Percentiles rank a stretch among this genome's conserved stretches.
These are phyloP conservation scores for Perkinsus marinus DNA, from an alignment of 169 alveolate species.

Conservation along the genomic window DNA sequence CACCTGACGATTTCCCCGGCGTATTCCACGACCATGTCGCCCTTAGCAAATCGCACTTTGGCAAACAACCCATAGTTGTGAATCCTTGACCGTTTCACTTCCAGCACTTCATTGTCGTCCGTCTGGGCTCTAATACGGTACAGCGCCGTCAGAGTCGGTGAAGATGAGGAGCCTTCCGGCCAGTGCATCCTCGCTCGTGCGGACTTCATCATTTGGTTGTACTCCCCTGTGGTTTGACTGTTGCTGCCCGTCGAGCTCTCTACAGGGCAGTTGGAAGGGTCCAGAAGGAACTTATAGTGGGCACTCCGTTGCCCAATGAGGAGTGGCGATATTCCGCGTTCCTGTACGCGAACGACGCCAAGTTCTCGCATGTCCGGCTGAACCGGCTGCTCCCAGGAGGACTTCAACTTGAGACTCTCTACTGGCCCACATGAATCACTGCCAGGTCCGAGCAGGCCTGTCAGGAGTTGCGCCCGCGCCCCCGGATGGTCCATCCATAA, in stretches of 20 bases:
- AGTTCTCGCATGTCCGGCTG: background rate
- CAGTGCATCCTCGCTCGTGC: background rate
- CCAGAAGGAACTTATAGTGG: background rate
- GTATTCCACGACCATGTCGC: slow-evolving; percentile 30
- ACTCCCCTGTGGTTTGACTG: background rate
- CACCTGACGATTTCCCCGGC: slow-evolving; percentile 16
- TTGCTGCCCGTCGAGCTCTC: background rate
- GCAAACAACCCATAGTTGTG: slow-evolving; percentile 30
- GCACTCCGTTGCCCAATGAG: background rate
- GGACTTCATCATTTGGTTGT: background rate
- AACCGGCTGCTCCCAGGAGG: background rate
- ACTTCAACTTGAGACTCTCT: background rate
- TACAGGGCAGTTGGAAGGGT: background rate
- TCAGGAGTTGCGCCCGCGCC: background rate
- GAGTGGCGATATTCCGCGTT: background rate
- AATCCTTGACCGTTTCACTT: background rate
- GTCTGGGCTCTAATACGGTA: background rate
- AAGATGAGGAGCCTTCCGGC: background rate
- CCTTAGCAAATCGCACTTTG: slow-evolving; percentile 18
- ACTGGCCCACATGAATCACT: background rate
- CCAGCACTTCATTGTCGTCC: background rate
- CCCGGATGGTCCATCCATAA: background rate
- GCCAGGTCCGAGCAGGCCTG: background rate
- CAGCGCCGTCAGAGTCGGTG: background rate
- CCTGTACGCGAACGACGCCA: background rate